Base-by-base conservation (phyloP, 345 rosid genomes). In the Rubroshorea leprosula region DNA sequence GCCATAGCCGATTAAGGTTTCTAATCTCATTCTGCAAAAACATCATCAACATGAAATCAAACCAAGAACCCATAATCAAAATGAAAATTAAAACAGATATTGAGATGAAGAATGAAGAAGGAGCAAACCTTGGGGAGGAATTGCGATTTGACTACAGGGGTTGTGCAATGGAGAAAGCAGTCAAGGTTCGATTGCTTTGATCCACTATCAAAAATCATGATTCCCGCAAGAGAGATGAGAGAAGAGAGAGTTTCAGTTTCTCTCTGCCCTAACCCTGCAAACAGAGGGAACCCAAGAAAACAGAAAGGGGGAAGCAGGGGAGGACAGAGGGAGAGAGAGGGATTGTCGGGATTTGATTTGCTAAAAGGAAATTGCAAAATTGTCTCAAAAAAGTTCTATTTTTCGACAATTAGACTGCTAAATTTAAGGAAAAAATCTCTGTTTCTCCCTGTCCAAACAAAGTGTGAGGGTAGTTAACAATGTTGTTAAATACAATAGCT, bases 1-100 rank as follows among this genome's bases (percentile, higher is more conserved):
- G 95, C 99, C 99, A 94, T 47, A 87, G 67, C 51, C 80, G 73
- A 71, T 87, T 94, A 43, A 94, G 76, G 65, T 83, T 84, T 75
- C 90, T 86, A 49, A 87, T 76, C 78, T 90, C 97, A 15, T 74
- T 68, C 99, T 94, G 77, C 59, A 76, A 72, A 63, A 23, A 20
- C 54, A 27, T 19, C 19, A 17, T 6, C n/a, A 58, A 48, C 41
- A 35, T 35, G 3, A 1, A 25, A 4, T 3, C 2, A 65, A 6
- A 56, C 15, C 35, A 17, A 53, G 5, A 57, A 23, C 48, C 17
- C 35, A 31, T 22, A 54, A 58, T 26, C 23, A 19, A 51, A n/a
- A 29, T 19, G 16, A 16, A 29, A 12, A 51, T 13, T 35, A 20
- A 21, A 0, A 9, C 27, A 3, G 6, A 21, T 26, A 5, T 14